phyloP scores from a whole-genome alignment of 2,329 filamentous ascomycete genomes.

The Thermothelomyces thermophilus region DNA sequence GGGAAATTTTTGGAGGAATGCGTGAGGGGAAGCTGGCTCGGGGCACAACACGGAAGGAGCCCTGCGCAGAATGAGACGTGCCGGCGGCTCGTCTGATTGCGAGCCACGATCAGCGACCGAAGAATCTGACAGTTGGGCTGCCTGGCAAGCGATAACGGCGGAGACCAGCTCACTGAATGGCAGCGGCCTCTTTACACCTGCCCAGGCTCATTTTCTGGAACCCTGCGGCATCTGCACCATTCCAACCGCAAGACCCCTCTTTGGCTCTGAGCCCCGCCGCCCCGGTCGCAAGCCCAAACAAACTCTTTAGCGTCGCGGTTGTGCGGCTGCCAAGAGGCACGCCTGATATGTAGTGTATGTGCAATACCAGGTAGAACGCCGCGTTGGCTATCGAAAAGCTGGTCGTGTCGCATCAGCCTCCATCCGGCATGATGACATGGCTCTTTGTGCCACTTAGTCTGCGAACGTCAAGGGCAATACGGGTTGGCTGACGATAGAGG shows the following conservation, averaged over 20 bases:
- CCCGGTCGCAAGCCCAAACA: too few relatives aligned
- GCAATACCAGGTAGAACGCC: neutral
- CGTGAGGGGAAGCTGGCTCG: neutral
- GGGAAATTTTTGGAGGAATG: neutral
- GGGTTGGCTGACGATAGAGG: too few relatives aligned
- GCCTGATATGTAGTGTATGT: too few relatives aligned
- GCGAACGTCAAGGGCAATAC: too few relatives aligned
- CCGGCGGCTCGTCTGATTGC: too few relatives aligned
- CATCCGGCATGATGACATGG: neutral
- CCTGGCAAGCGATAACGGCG: neutral
- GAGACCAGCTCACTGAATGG: neutral
- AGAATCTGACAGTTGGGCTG: constrained; percentile 3
- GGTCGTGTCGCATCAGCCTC: neutral
- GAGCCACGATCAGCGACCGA: constrained; percentile 8
- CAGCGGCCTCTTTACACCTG: too few relatives aligned
- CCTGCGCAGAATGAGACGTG: constrained; percentile 8
- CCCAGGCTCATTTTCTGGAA: too few relatives aligned
- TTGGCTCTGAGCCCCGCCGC: neutral
- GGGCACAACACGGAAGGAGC: neutral
- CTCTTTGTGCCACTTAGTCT: too few relatives aligned
- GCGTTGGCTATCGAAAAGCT: neutral
- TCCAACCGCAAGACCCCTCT: neutral
- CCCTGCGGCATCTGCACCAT: neutral
- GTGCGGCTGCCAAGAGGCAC: too few relatives aligned
- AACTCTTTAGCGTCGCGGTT: too few relatives aligned